Evolutionary conservation across 306 rosid species (phyloP).

Genomic region (Potentilla sterilis): DNA sequence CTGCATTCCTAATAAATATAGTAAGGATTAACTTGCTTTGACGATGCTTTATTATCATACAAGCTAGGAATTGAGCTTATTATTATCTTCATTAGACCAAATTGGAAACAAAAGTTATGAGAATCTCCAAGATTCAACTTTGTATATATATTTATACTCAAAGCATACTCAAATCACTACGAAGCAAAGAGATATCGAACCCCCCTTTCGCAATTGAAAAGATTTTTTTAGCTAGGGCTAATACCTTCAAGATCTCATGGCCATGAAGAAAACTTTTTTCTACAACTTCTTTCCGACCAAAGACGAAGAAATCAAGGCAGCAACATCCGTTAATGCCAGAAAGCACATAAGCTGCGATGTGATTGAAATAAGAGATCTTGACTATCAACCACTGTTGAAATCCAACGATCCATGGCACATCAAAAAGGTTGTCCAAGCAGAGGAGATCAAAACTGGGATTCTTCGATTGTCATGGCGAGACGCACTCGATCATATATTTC

Average conservation of each 20-base stretch:
- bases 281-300: slow-evolving; percentile 13
- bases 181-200: background rate
- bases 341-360: background rate
- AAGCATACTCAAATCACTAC: background rate
- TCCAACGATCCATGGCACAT: background rate
- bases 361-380: background rate
- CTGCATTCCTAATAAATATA: background rate
- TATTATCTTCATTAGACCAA: background rate
- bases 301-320: background rate
- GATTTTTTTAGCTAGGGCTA: background rate
- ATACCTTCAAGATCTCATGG: background rate
- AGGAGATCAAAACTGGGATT: background rate
- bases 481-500: slow-evolving; percentile 1
- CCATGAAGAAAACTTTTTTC: slow-evolving; percentile 16
- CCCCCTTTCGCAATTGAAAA: background rate
- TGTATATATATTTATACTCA: background rate
- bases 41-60: background rate
- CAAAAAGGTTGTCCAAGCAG: background rate
- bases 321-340: no score
- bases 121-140: background rate
- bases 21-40: background rate
- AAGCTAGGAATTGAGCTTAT: background rate
- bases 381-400: background rate
- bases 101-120: background rate
- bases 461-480: background rate